Evolutionary conservation across 257 asterid species (phyloP), one percentile per base, ranked within the genome.

Genomic region (Scutellaria minor): DNA sequence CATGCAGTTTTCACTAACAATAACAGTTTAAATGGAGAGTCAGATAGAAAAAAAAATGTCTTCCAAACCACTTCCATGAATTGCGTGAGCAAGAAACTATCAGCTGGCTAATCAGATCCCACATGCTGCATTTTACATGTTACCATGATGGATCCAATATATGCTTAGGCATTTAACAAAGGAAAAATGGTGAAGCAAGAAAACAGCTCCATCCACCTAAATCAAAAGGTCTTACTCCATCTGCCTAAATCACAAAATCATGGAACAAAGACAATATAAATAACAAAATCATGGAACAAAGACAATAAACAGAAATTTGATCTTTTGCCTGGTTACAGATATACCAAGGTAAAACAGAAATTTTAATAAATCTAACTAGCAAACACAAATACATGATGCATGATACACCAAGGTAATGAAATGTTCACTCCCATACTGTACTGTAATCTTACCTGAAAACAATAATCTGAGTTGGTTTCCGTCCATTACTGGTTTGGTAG

Each of bases 381-480:
- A 57, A 40, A 37, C 1, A 7, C 35, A 57, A 18, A 63, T 39
- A 27, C 66, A 54, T 7, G 14, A 61, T 50, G 61, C 48, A 62
- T 22, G 57, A 57, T 20, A 65, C 9, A 11, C 37, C 18, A 4
- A 66, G 22, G 64, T 54, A 46, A 15, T 37, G 6, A 64, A 42
- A 58, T 44, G 50, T 37, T 56, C 42, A 76, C 14, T 40, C 50
- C 63, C 31, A 69, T 18, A 57, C 9, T 18, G 41, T 42, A 46
- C 71, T 58, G 64, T 18, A 69, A 69, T 51, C 72, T 72, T 83
- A 89, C 98, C 98, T 91, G 89, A 93, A 93, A 78, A 93, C 84
- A 77, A 93, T 86, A 50, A 93, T 84, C 71, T 86, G 97, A 66
- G 87, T 70, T 64, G 98, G 98, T 80, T 91, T 93, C 77, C 86